phyloP scores from a whole-genome alignment of 306 rosid genomes.

The Cicer bijugum region DNA sequence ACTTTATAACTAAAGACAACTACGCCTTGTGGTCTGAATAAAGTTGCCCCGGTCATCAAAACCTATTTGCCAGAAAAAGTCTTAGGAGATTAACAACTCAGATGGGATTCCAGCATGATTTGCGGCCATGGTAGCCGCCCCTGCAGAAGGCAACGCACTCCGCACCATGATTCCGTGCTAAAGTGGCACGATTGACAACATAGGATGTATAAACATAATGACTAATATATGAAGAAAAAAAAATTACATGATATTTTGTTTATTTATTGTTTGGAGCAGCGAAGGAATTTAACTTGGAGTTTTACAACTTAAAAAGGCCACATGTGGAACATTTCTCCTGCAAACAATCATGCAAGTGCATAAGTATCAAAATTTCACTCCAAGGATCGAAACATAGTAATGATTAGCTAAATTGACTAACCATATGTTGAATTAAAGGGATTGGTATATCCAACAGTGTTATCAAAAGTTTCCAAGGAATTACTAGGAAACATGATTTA shows the following conservation, averaged over 20 bases:
- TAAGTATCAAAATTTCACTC: slow-evolving; percentile 39
- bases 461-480: slow-evolving; percentile 36
- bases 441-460: slow-evolving; percentile 11
- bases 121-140: too few relatives aligned
- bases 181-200: too few relatives aligned
- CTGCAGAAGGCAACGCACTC: too few relatives aligned
- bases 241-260: slow-evolving; percentile 45
- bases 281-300: slow-evolving; percentile 49
- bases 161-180: too few relatives aligned
- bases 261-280: slow-evolving; percentile 36
- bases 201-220: slow-evolving; percentile 22
- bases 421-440: slow-evolving; percentile 16
- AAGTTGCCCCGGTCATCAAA: slow-evolving; percentile 16
- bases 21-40: slow-evolving; percentile 14
- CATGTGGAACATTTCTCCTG: slow-evolving; percentile 51
- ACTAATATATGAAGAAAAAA: slow-evolving; percentile 25
- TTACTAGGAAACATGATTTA: slow-evolving; percentile 25
- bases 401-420: slow-evolving; percentile 20
- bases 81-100: slow-evolving; percentile 16
- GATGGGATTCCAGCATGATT: too few relatives aligned
- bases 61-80: slow-evolving; percentile 33
- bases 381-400: slow-evolving; percentile 36
- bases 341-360: slow-evolving; percentile 43
- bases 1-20: slow-evolving; percentile 21
- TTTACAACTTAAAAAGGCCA: slow-evolving; percentile 49